Conservation (phyloP, 2,329 filamentous ascomycete species). For the Monascus ruber region DNA sequence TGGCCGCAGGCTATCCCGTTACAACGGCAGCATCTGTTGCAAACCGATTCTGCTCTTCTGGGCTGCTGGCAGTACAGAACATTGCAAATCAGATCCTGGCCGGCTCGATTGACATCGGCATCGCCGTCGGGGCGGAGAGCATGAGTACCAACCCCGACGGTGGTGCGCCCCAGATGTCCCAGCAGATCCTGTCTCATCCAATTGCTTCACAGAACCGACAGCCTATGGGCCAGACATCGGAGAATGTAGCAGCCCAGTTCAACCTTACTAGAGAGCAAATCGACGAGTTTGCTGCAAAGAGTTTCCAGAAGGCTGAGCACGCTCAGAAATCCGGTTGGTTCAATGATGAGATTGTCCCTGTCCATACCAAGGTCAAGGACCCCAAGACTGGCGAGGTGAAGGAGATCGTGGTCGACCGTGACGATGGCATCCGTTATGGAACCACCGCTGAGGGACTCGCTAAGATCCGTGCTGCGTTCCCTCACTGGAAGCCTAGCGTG, state of each 20-base stretch:
- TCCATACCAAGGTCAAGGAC: constrained; percentile 74
- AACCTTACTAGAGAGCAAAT: constrained; percentile 57
- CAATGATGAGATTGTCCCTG: constrained; percentile 71
- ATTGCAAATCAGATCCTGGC: constrained; percentile 80
- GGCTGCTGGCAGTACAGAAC: constrained; percentile 79
- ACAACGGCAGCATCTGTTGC: constrained; percentile 66
- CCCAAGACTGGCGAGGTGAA: constrained; percentile 75
- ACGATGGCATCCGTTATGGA: constrained; percentile 73
- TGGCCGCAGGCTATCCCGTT: constrained; percentile 78
- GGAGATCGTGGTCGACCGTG: constrained; percentile 63
- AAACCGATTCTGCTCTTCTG: constrained; percentile 85
- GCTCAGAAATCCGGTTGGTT: constrained; percentile 78
- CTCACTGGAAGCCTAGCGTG: constrained; percentile 59
- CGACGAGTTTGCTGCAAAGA: constrained; percentile 73
- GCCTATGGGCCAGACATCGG: constrained; percentile 84
- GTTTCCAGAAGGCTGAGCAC: constrained; percentile 72
- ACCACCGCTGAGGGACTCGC: constrained; percentile 70
- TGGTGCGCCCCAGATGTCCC: constrained; percentile 69
- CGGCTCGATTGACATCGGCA: constrained; percentile 84
- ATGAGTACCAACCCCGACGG: constrained; percentile 85
- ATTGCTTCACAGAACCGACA: constrained; percentile 86
- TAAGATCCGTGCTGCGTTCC: constrained; percentile 80
- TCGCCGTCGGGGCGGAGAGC: constrained; percentile 85
- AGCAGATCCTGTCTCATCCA: constrained; percentile 60
- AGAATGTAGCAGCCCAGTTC: constrained; percentile 77